These are phyloP conservation scores for Phytophthora crassamura DNA, from an alignment of 352 stramenopile genomes.

Conservation along the genomic window DNA sequence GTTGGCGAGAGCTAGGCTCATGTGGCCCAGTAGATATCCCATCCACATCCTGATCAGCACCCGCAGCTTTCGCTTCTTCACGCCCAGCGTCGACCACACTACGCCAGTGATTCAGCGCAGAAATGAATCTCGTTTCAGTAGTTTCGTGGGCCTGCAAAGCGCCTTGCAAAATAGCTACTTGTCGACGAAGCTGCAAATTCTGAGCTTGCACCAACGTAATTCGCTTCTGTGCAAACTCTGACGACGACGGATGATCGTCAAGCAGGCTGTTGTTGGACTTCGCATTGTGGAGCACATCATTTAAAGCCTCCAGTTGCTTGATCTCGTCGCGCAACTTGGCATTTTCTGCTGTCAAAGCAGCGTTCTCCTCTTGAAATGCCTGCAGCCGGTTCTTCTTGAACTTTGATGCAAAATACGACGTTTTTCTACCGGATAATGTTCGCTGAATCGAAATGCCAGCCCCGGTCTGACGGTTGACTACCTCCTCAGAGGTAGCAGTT, in stretches of 20 bases:
- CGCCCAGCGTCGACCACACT: conserved; percentile 46
- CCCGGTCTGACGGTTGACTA: conserved; percentile 2
- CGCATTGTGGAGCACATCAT: conserved; percentile 39
- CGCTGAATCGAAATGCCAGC: conserved; percentile 45
- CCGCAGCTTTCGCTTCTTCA: conserved; percentile 50
- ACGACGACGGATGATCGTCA: conserved; percentile 1
- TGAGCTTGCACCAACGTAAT: conserved; percentile 59
- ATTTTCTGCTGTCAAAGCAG: conserved; percentile 46
- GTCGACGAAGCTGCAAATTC: conserved; percentile 69
- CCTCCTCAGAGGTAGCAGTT: background rate
- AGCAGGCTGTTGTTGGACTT: conserved; percentile 30
- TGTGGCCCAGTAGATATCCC: background rate
- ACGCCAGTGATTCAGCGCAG: conserved; percentile 47
- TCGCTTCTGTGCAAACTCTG: conserved; percentile 34
- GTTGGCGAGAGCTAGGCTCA: conserved; percentile 5
- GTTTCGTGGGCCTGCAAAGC: conserved; percentile 42
- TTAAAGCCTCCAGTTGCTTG: conserved; percentile 51
- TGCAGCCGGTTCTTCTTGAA: conserved; percentile 55
- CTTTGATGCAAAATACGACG: conserved; percentile 40
- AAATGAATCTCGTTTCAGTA: conserved; percentile 44
- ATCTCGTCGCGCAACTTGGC: conserved; percentile 51
- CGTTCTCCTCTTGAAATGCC: conserved; percentile 53
- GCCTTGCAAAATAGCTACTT: conserved; percentile 54
- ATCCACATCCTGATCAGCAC: conserved; percentile 39
- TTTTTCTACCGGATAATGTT: conserved; percentile 24